Evolutionary conservation across 257 asterid genomes (phyloP), one percentile per base, ranked within the genome.

Genomic region (Avicennia marina): DNA sequence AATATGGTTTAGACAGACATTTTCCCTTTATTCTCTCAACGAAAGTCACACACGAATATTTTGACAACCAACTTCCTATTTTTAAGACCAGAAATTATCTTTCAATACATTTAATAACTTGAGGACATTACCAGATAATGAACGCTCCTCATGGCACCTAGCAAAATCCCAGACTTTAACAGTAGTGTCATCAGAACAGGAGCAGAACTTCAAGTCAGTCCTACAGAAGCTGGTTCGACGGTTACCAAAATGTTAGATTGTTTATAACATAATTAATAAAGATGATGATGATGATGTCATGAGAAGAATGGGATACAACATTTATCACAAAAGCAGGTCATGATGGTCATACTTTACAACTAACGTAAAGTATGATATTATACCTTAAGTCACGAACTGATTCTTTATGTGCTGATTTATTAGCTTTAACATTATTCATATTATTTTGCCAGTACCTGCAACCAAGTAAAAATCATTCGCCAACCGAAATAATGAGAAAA

Each of bases 141-240:
- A 89, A 58, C 90, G 81, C 67, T 93, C 98, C 77, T 93, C 98
- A 73, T 86, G 98, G 75, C 95, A 89, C 79, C 97, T 81, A n/a
- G 98, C 98, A n/a, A 93, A 93, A 79, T 93, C 98, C 98, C 98
- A 93, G 59, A 93, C 97, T 78, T 93, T 93, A 56, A 93, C 94
- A 32, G 95, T 86, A 58, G 95, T 89, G 72, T 93, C 98, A 66
- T 93, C 98, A 69, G 98, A 93, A 64, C 98, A 93, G 72, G 98
- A 93, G 72, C 98, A 89, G 70, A 93, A 93, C 80, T 93, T 93
- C 84, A 89, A 73, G 82, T 93, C 97, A 20, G 98, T 89, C 79
- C 98, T 72, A 72, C 95, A 86, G 89, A 93, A 93, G 80, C 98
- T 90, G 93, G 50, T 40, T 41, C 49, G 34, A 66, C 50, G 51